Percentiles rank a stretch among this genome's conserved stretches.
phyloP scores from a whole-genome alignment of 179 eudicot species.

The Gypsophila paniculata region DNA sequence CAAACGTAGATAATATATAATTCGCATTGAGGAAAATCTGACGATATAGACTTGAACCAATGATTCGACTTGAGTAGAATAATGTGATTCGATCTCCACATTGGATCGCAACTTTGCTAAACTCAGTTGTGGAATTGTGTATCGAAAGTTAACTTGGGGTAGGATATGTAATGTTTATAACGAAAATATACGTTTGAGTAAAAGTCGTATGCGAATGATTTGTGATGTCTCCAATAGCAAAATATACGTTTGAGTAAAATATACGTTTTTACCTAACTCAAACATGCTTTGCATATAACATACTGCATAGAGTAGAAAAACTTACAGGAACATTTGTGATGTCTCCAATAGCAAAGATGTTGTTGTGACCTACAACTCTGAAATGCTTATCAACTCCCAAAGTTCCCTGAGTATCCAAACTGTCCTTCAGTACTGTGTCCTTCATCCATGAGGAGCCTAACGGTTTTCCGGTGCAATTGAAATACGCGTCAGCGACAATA shows the following conservation, averaged over 20 bases:
- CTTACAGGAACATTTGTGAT: slow-evolving; percentile 58
- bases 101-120: too few relatives aligned
- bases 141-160: too few relatives aligned
- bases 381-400: slow-evolving; percentile 47
- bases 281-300: too few relatives aligned
- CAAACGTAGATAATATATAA: too few relatives aligned
- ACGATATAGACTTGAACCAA: too few relatives aligned
- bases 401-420: slow-evolving; percentile 48
- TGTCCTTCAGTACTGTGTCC: slow-evolving; percentile 39
- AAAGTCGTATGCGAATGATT: slow-evolving; percentile 24
- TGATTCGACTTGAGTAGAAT: too few relatives aligned
- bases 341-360: slow-evolving; percentile 69
- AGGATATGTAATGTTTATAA: too few relatives aligned
- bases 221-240: slow-evolving; percentile 72
- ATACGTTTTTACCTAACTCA: too few relatives aligned
- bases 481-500: slow-evolving; percentile 51
- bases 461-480: slow-evolving; percentile 50
- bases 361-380: slow-evolving; percentile 48
- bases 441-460: slow-evolving; percentile 56
- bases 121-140: too few relatives aligned
- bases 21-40: too few relatives aligned
- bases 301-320: background rate
- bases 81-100: too few relatives aligned
- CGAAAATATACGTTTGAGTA: slow-evolving; percentile 30
- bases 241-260: background rate